Evolutionary conservation across 208 protist species (phyloP).

Genomic region (Eutreptiella sp.): DNA sequence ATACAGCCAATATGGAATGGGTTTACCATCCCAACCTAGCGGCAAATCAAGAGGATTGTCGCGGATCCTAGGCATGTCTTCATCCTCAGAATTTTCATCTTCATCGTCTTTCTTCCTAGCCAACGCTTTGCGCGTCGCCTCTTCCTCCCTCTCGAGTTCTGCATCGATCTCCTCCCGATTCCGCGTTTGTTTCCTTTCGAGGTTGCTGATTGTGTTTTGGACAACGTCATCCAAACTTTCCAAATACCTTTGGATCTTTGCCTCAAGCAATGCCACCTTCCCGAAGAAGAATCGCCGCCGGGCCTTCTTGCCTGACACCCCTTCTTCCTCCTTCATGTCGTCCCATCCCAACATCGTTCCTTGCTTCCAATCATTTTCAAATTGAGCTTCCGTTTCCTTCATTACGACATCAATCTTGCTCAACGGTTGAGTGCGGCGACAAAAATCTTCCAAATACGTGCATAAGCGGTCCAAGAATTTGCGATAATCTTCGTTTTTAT

Average conservation of each 20-base stretch:
- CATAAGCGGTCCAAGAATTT: constrained; percentile 13
- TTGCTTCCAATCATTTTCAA: not conserved
- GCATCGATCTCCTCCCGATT: constrained; percentile 38
- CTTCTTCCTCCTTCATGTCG: constrained; percentile 2
- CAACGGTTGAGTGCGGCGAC: constrained; percentile 4
- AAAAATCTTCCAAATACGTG: constrained; percentile 3
- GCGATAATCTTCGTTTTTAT: constrained; percentile 17
- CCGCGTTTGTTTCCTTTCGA: constrained; percentile 53
- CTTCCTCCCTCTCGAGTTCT: constrained; percentile 31
- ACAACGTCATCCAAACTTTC: constrained; percentile 41
- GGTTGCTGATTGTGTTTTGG: constrained; percentile 39
- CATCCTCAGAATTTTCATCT: constrained; percentile 34
- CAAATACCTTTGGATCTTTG: constrained; percentile 18
- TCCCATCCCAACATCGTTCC: constrained; percentile 14
- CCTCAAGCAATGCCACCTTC: constrained; percentile 2
- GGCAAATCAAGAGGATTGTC: constrained; percentile 67
- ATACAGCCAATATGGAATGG: constrained; percentile 87
- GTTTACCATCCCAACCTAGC: constrained; percentile 78
- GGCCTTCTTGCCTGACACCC: not conserved
- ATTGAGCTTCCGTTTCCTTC: constrained; percentile 9
- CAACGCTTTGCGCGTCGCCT: constrained; percentile 11
- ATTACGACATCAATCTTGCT: not conserved
- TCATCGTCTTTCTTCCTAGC: constrained; percentile 44
- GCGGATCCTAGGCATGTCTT: constrained; percentile 38
- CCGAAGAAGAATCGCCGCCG: not conserved